Evolutionary conservation across 2,329 filamentous ascomycete genomes (phyloP), one percentile per base, ranked within the genome.

Genomic region (Penicillium sp.): DNA sequence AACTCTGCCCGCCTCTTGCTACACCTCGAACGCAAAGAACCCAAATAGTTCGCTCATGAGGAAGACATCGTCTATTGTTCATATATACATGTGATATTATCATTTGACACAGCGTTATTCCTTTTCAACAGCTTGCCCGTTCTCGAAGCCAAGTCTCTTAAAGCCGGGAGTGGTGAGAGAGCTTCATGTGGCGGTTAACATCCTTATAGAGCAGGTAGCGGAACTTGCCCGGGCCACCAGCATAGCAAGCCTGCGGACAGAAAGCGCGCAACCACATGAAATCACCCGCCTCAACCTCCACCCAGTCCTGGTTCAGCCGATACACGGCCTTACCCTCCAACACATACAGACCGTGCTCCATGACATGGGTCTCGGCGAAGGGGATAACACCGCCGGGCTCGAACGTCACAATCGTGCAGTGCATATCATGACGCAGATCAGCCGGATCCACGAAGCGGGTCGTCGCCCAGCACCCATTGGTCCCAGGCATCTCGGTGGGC

Each of bases 241-340:
- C 67, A 12, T 69, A 69, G 34, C 67, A 69, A 17, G 67, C 67
- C 62, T 69, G 67, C 14, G 67, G 67, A 31, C 67, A 69, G 59
- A 69, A 69, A 42, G 67, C 67, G 3, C 67, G 67, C 64, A 69
- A 37, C 67, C 67, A 69, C 67, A 69, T 69, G 50, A 69, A 69
- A 35, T 69, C 67, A 41, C 67, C 67, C 0, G 67, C 67, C 45
- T 69, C 67, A 10, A 69, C 67, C 63, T 69, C 67, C 12, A 69
- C 67, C 67, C 67, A 69, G 51, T 69, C 67, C 58, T 69, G 67
- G 15, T 69, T 69, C 0, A 69, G 64, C 5, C 67, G 61, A 51
- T 69, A 69, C 7, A 69, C 67, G 17, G 65, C 67, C 48, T 69
- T 69, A 14, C 67, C 67, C 48, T 69, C 67, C 34, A 69, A 25